Percentiles rank a stretch among this genome's conserved stretches.
These are phyloP conservation scores for Pseudoneurospora amorphoporcata DNA, from an alignment of 495 filamentous ascomycete species.

Conservation along the genomic window DNA sequence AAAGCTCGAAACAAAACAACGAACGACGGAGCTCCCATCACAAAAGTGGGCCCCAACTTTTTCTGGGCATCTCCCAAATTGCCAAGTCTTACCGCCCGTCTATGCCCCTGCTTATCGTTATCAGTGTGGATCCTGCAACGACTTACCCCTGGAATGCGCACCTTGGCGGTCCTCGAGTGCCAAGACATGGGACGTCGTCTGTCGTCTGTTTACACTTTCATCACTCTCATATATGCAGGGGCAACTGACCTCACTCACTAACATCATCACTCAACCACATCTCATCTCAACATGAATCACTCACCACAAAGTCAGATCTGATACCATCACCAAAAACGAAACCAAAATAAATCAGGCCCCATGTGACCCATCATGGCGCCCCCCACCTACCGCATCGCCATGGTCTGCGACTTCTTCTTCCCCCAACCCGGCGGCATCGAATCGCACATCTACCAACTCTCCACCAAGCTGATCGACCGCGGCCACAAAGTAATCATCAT, in stretches of 20 bases:
- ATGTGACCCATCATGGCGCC: conserved; percentile 36
- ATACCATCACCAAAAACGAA: not conserved
- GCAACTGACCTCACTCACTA: not conserved
- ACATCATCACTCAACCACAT: not conserved
- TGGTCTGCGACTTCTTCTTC: conserved; percentile 99
- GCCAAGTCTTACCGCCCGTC: conserved; percentile 12
- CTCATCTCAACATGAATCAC: not conserved
- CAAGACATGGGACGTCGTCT: not conserved
- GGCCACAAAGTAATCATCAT: conserved; percentile 98
- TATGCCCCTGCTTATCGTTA: conserved; percentile 16
- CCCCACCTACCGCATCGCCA: conserved; percentile 54
- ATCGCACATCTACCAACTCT: conserved; percentile 96
- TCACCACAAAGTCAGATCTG: not conserved
- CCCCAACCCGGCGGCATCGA: conserved; percentile 94
- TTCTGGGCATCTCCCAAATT: conserved; percentile 4
- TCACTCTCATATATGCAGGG: not conserved
- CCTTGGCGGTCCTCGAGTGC: not conserved
- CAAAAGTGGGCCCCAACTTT: conserved; percentile 3
- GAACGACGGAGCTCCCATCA: not conserved
- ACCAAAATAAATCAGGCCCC: too few relatives aligned
- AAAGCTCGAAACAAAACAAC: not conserved
- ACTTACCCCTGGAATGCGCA: not conserved
- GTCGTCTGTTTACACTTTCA: not conserved
- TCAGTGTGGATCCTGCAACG: conserved; percentile 3
- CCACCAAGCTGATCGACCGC: conserved; percentile 89